A percentile compares a stretch with the other conserved stretches of the same genome.
Evolutionary conservation across 1,139 yeast species (phyloP).

Genomic region (Geotrichum macrosporum): DNA sequence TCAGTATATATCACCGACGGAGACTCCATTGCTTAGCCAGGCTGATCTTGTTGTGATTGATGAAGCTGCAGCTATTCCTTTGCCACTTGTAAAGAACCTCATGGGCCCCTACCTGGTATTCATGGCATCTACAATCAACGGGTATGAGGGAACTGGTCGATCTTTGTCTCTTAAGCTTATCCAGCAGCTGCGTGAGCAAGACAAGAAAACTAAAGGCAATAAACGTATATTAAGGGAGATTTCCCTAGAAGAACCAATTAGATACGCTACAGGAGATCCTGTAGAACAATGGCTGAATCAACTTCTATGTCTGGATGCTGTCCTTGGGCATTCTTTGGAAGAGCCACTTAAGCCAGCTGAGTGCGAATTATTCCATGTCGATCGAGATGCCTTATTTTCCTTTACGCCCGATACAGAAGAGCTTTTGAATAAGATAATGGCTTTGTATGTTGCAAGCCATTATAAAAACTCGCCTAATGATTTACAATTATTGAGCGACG

Average conservation of each 20-base stretch:
- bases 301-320: conserved; percentile 76
- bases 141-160: conserved; percentile 98
- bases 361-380: conserved; percentile 81
- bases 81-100: conserved; percentile 83
- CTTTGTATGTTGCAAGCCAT: conserved; percentile 91
- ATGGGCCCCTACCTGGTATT: conserved; percentile 93
- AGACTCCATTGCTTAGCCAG: conserved; percentile 89
- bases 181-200: conserved; percentile 81
- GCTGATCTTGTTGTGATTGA: conserved; percentile 94
- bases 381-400: conserved; percentile 90
- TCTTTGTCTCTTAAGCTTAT: conserved; percentile 88
- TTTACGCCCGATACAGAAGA: conserved; percentile 96
- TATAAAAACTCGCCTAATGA: conserved; percentile 97
- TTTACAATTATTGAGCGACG: conserved; percentile 93
- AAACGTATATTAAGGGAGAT: conserved; percentile 75
- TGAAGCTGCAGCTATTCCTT: conserved; percentile 98
- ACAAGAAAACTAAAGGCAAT: conserved; percentile 42
- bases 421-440: conserved; percentile 94
- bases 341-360: conserved; percentile 93
- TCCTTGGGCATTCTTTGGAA: conserved; percentile 57
- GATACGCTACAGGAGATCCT: conserved; percentile 98
- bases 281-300: conserved; percentile 94
- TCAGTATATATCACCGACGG: conserved; percentile 90
- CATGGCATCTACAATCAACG: conserved; percentile 97
- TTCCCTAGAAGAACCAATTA: conserved; percentile 84